Evolutionary conservation across 768 basidiomycete genomes (phyloP), one percentile per base, ranked within the genome.

Genomic region (Steccherinum ochraceum): DNA sequence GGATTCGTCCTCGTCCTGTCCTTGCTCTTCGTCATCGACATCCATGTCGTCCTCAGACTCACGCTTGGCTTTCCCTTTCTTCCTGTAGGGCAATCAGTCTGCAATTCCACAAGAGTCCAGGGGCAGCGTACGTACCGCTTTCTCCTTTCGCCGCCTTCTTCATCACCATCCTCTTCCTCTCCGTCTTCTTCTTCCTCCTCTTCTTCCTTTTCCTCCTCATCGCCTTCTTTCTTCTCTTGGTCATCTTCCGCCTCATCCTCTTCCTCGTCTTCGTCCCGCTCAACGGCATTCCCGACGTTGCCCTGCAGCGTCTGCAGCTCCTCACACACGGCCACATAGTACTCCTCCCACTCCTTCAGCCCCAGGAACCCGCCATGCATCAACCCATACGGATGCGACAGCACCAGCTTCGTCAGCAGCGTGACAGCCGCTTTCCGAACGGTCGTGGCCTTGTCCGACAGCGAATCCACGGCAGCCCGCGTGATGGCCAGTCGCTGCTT

Each of bases 371-470:
- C 95, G 0, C 93, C 95, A 60, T 94, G 84, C 69, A 87, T 77
- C 13, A 81, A 59, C 0, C 85, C 86, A 65, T 89, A 98, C 3
- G 94, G 94, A 68, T 99, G 94, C 0, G 94, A 97, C 51, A 76
- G 52, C 44, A 98, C 68, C 23, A 97, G 72, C 60, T 81, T 81
- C 42, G 80, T 78, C 19, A 98, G 67, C 23, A 97, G 70, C 18
- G 81, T 76, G 42, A 88, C 84, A 18, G 93, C 87, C 46, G 79
- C 79, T 67, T 91, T 90, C 59, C 96, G 77, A n/a, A 95, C 94
- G 4, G 77, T 81, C 18, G 90, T 80, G 1, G 82, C 84, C 69
- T 98, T 98, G 71, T 98, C 95, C 57, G 92, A 84, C 45, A 99
- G 73, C 23, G 88, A 83, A 2, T 74, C 79, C 25, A 89, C 81